Evolutionary conservation across 2,329 filamentous ascomycete genomes (phyloP).

Genomic region (Fusarium veterinarium): DNA sequence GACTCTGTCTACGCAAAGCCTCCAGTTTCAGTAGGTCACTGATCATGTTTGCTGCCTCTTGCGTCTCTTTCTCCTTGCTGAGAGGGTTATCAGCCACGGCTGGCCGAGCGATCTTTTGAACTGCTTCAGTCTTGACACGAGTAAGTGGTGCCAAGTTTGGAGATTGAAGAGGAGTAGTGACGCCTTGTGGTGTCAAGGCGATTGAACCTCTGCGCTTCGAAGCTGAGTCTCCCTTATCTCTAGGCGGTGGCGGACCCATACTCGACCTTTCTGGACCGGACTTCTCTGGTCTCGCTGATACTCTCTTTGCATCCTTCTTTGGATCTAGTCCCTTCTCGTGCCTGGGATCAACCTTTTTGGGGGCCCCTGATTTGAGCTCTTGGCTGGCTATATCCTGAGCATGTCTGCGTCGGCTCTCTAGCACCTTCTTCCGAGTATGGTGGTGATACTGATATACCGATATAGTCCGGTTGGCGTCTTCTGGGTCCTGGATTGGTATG

Average conservation of each 20-base stretch:
- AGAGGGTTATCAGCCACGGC: rapidly evolving
- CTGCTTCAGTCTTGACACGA: not conserved
- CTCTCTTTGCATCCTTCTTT: not conserved
- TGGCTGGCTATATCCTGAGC: not conserved
- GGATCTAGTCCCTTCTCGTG: not conserved
- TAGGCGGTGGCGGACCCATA: not conserved
- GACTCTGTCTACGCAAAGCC: not conserved
- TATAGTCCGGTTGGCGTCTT: not conserved
- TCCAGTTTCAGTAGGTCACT: not conserved
- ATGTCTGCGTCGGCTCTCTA: not conserved
- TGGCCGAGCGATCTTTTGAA: no score
- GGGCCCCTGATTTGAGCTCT: not conserved
- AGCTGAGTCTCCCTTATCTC: no score
- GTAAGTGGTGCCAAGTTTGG: not conserved
- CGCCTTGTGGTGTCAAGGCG: not conserved
- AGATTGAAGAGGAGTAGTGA: not conserved
- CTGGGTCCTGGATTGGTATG: not conserved
- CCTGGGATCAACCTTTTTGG: not conserved
- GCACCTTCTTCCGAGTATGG: not conserved
- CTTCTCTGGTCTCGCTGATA: not conserved
- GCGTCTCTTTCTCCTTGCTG: not conserved
- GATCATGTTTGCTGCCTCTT: not conserved
- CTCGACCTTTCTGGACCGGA: not conserved
- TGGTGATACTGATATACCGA: not conserved
- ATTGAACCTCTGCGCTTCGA: not conserved